Evolutionary conservation across 352 stramenopile genomes (phyloP).

Genomic region (Lagenidium sp.): DNA sequence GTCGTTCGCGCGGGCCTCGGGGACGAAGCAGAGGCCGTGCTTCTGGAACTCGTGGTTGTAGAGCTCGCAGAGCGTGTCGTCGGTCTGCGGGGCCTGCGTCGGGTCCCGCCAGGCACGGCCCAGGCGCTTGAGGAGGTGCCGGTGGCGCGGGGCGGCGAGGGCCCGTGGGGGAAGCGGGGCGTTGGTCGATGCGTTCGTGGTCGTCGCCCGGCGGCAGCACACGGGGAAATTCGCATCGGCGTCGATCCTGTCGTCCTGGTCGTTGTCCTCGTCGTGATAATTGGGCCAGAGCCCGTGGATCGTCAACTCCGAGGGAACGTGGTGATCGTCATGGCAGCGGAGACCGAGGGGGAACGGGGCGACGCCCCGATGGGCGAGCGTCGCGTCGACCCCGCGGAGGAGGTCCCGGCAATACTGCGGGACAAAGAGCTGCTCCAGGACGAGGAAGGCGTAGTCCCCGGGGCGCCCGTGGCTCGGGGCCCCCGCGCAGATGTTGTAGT

Average conservation of each 20-base stretch:
- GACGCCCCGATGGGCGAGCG: slow-evolving; percentile 78
- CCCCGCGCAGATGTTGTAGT: slow-evolving; percentile 33
- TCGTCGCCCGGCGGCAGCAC: too few relatives aligned
- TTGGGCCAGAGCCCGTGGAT: slow-evolving; percentile 77
- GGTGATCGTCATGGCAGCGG: slow-evolving; percentile 21
- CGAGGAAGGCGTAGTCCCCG: slow-evolving; percentile 67
- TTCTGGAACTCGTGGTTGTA: slow-evolving; percentile 85
- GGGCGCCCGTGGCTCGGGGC: slow-evolving; percentile 51
- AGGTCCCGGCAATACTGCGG: slow-evolving; percentile 78
- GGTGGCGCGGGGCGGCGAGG: slow-evolving; percentile 33
- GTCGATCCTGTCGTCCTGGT: slow-evolving; percentile 61
- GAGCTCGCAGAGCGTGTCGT: slow-evolving; percentile 66
- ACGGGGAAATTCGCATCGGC: slow-evolving; percentile 49
- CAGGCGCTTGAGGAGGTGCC: slow-evolving; percentile 42
- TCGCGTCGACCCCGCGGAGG: slow-evolving; percentile 56
- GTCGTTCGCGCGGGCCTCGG: slow-evolving; percentile 38
- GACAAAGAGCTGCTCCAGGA: slow-evolving; percentile 72
- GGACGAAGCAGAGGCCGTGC: slow-evolving; percentile 73
- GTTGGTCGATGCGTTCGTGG: too few relatives aligned
- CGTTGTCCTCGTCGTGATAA: slow-evolving; percentile 64
- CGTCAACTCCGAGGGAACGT: slow-evolving; percentile 41
- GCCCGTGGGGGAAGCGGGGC: too few relatives aligned
- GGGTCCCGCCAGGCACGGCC: slow-evolving; percentile 54
- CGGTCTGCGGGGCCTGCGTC: slow-evolving; percentile 31
- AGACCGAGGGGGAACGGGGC: slow-evolving; percentile 48